Percentiles rank a stretch among this genome's conserved stretches.
Conservation (phyloP, 352 stramenopile species). For the Phytopythium delawarense region DNA sequence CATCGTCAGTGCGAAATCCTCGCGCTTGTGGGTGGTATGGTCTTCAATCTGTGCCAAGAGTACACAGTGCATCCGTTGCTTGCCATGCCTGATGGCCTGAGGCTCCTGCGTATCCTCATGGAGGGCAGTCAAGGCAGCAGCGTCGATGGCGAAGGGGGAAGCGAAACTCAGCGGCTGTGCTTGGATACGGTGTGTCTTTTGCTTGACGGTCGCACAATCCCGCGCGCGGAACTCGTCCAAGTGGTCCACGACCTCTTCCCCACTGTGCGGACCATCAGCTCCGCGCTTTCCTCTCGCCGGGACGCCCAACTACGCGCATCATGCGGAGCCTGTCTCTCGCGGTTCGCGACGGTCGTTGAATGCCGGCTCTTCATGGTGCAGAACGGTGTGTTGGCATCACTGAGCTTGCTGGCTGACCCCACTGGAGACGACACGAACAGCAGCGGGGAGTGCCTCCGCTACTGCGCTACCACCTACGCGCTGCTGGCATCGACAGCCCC, state of each 20-base stretch:
- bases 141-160: neutral
- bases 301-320: conserved; percentile 25
- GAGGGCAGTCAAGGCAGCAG: conserved; percentile 29
- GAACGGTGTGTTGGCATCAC: conserved; percentile 39
- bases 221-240: conserved; percentile 25
- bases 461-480: conserved; percentile 68
- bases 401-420: conserved; percentile 46
- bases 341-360: conserved; percentile 55
- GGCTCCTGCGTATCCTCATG: conserved; percentile 33
- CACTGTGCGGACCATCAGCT: conserved; percentile 40
- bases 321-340: conserved; percentile 62
- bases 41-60: conserved; percentile 68
- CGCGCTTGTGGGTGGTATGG: conserved; percentile 35
- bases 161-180: conserved; percentile 19
- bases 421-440: conserved; percentile 36
- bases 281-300: neutral
- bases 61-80: conserved; percentile 52
- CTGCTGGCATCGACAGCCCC: conserved; percentile 24
- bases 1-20: conserved; percentile 17
- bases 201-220: conserved; percentile 52
- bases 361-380: conserved; percentile 48
- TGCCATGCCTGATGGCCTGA: conserved; percentile 19
- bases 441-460: conserved; percentile 22
- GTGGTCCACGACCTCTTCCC: conserved; percentile 43
- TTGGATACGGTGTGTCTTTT: conserved; percentile 65